phyloP scores from a whole-genome alignment of 441 rosid genomes.

The Euphorbia celastroides region DNA sequence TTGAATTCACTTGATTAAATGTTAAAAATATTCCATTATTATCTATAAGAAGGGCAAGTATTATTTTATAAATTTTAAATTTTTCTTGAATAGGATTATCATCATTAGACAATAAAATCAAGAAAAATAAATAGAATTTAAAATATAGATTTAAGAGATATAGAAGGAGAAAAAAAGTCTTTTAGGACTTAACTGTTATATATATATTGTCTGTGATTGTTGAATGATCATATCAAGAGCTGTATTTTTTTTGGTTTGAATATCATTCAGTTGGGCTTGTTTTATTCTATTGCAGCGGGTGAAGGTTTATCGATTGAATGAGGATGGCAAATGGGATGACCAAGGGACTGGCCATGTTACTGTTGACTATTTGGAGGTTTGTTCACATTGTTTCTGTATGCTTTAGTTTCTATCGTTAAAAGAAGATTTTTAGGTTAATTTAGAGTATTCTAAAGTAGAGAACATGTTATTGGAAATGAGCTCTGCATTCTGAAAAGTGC shows the following conservation, averaged over 20 bases:
- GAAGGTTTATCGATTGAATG: constrained; percentile 85
- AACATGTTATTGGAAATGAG: constrained; percentile 1
- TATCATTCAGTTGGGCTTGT: background rate
- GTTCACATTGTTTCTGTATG: constrained; percentile 24
- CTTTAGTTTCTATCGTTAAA: constrained; percentile 2
- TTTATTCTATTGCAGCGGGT: constrained; percentile 59
- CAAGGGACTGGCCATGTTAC: constrained; percentile 97
- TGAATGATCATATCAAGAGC: background rate
- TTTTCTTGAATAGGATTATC: too few species aligned
- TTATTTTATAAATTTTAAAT: too few species aligned
- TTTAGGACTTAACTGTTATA: too few species aligned
- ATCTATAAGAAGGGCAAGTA: too few species aligned
- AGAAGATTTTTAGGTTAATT: constrained; percentile 11
- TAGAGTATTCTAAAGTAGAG: constrained; percentile 1
- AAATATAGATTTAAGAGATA: too few species aligned
- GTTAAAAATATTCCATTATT: too few species aligned
- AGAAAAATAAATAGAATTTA: too few species aligned
- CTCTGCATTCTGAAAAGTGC: constrained; percentile 15
- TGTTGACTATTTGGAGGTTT: constrained; percentile 89
- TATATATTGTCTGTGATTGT: background rate
- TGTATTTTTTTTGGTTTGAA: background rate
- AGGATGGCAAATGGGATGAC: constrained; percentile 99
- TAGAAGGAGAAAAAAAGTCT: too few species aligned
- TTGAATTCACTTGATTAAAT: too few species aligned
- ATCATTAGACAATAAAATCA: too few species aligned